These are phyloP conservation scores for Brassica incana DNA, from an alignment of 345 rosid genomes.

Conservation along the genomic window DNA sequence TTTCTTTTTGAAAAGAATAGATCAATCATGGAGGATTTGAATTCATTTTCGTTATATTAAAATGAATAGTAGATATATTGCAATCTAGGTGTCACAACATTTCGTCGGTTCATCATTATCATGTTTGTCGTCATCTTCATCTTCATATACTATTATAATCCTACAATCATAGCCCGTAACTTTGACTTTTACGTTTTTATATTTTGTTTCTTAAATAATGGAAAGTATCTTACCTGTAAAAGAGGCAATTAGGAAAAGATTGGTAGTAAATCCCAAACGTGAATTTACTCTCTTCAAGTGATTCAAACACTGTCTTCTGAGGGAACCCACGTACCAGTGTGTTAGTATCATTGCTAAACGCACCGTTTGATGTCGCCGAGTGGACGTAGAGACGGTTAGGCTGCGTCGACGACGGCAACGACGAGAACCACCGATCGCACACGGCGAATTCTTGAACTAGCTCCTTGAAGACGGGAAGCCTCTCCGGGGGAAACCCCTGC, in stretches of 20 bases:
- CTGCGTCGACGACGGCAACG: constrained; percentile 66
- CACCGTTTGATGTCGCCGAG: constrained; percentile 75
- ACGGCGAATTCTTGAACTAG: constrained; percentile 66
- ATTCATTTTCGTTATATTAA: neutral
- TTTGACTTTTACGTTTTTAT: neutral
- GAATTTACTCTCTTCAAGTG: constrained; percentile 58
- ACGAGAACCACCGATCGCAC: constrained; percentile 80
- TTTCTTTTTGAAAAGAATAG: neutral
- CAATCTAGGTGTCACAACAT: constrained; percentile 9
- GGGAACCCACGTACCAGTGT: constrained; percentile 58
- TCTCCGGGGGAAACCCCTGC: constrained; percentile 74
- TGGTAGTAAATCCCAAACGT: constrained; percentile 66
- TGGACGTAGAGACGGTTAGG: constrained; percentile 65
- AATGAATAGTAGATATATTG: neutral
- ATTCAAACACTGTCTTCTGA: constrained; percentile 71
- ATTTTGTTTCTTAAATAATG: neutral
- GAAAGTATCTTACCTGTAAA: constrained; percentile 50
- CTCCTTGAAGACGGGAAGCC: constrained; percentile 59
- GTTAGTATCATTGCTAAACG: constrained; percentile 54
- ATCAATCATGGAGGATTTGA: neutral
- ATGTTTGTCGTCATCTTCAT: neutral
- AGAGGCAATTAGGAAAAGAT: constrained; percentile 54
- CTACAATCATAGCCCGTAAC: neutral
- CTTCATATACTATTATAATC: neutral
- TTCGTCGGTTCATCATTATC: constrained; percentile 17